Base-by-base conservation (phyloP, 805 yeast species). In the Pichia eremophila region DNA sequence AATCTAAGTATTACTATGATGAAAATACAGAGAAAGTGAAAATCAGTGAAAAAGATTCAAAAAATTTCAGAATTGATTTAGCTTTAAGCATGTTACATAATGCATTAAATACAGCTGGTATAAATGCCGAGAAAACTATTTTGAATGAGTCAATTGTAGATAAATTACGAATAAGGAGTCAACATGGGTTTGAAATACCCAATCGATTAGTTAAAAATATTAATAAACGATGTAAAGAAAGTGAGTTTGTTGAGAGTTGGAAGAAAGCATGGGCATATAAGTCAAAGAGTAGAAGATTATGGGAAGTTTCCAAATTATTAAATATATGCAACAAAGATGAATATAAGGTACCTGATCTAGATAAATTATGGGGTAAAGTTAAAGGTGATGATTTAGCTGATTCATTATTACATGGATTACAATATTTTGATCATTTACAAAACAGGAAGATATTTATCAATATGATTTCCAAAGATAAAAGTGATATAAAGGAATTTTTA, bases 361-460 rank as follows among this genome's bases (percentile, higher is more conserved):
- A 44, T 27, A 54, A 51, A 22, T 36, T 45, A 8, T 58, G 56
- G 45, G 53, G 56, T 8, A 45, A 35, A 3, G 52, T 48, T 31
- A 82, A 82, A 57, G 74, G 75, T 40, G 90, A 83, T 58, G 90
- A 83, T 58, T 63, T 82, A 47, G 75, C 80, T 9, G 90, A 83
- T 58, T 70, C 83, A 0, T 63, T 82, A n/a, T 62, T 82, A 15
- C 86, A 83, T 59, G 84, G 78, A 1, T 50, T 80, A 2, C 69
- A 76, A 0, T 74, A 77, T 70, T 45, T 67, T 14, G 56, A 64
- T 12, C 79, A 81, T 75, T 64, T 68, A 36, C 39, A 53, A 6
- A 48, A 46, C 27, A 40, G 53, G 28, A 19, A 40, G 28, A 32
- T 60, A 36, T 39, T 51, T n/a, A 14, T 37, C 3, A 19, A 22